Percentiles rank a stretch among this genome's conserved stretches.
Conservation (phyloP, 1,284 basidiomycete species). For the Xerocomus cyaneibrunnescens region DNA sequence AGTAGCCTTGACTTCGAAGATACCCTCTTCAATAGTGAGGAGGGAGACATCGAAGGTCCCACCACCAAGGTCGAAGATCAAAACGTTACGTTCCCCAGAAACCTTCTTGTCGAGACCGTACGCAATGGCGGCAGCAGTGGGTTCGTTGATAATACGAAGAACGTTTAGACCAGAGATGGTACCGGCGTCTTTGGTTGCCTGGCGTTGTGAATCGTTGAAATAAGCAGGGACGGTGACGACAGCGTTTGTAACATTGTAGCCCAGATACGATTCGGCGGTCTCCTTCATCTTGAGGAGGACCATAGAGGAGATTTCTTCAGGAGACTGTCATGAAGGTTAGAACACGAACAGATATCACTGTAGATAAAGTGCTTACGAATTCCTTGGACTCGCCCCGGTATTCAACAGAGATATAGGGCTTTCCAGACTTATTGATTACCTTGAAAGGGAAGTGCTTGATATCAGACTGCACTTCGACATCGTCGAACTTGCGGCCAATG, state of each 20-base stretch:
- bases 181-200: conserved; percentile 94
- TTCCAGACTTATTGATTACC: conserved; percentile 78
- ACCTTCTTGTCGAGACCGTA: conserved; percentile 94
- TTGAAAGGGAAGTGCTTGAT: conserved; percentile 97
- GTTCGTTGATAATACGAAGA: conserved; percentile 96
- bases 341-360: background rate
- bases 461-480: conserved; percentile 91
- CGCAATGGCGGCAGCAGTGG: conserved; percentile 92
- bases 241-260: conserved; percentile 79
- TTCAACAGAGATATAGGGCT: conserved; percentile 87
- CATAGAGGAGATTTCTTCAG: conserved; percentile 98
- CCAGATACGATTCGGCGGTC: conserved; percentile 96
- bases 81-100: conserved; percentile 84
- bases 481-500: conserved; percentile 83
- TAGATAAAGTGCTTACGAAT: conserved; percentile 63
- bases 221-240: conserved; percentile 96
- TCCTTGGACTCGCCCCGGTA: conserved; percentile 92
- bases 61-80: conserved; percentile 98
- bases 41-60: conserved; percentile 99
- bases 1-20: conserved; percentile 99
- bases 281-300: conserved; percentile 98
- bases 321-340: conserved; percentile 54
- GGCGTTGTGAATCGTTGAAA: conserved; percentile 97
- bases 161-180: conserved; percentile 89
- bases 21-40: conserved; percentile 96